Base-by-base conservation (phyloP, 495 filamentous ascomycete species). In the Physcia stellaris region DNA sequence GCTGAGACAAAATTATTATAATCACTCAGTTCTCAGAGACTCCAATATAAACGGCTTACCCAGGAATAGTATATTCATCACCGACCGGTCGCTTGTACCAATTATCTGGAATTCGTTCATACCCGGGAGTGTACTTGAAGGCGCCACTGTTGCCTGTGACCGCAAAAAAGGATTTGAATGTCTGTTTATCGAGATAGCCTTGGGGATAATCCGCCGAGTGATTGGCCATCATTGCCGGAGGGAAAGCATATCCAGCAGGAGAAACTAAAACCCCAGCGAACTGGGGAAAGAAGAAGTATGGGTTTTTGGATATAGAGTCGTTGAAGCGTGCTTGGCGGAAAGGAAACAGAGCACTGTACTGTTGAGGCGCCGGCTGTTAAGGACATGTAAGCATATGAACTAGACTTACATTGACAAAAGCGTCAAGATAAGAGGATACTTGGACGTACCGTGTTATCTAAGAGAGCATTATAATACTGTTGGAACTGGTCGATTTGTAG, bases 21-120 rank as follows among this genome's bases (percentile, higher is more conserved):
- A n/a, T n/a, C n/a, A n/a, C n/a, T n/a, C n/a, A n/a, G n/a, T n/a
- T n/a, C n/a, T n/a, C n/a, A 28, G 26, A 13, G 26, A 28, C 26
- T 9, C 26, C 9, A 28, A 18, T 4, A n/a, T 20, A 2, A 36
- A 18, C 9, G 23, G 17, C 15, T 7, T 37, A 46, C 43, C 17
- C 43, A 24, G 45, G 22, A 13, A 48, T 39, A 10, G 40, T 37
- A 36, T 51, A 51, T 11, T 53, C 56, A 33, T 62, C 58, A 36
- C 64, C 63, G 0, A 55, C 40, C 15, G 60, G 51, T 3, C 68
- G 62, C 32, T 64, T 67, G 54, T 76, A 77, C 72, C 70, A 78
- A 44, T 78, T 79, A 20, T 71, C 59, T 0, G 75, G 74, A 27
- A 73, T 72, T 13, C 55, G 50, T 37, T 74, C 70, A 47, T 67